Evolutionary conservation across 163 green algal species (phyloP).

Genomic region (Scenedesmus sp.): DNA sequence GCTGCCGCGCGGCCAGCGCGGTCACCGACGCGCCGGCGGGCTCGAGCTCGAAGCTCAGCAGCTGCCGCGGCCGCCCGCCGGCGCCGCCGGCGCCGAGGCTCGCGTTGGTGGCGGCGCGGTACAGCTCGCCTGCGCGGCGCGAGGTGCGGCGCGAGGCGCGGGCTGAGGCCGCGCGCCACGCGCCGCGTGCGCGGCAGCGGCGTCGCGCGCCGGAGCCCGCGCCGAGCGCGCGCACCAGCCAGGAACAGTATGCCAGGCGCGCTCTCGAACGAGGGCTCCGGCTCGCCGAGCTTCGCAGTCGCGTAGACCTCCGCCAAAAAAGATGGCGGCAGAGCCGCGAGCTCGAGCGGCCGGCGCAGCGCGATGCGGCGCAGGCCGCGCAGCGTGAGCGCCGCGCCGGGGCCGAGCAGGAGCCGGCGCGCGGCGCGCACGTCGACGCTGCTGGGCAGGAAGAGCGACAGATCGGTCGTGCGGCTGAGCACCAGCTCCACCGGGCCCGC

Average conservation of each 20-base stretch:
- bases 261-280: constrained; percentile 54
- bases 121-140: neutral
- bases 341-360: constrained; percentile 51
- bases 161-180: neutral
- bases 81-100: constrained; percentile 8
- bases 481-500: constrained; percentile 57
- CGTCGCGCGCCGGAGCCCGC: neutral
- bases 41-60: constrained; percentile 57
- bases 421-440: constrained; percentile 49
- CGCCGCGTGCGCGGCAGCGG: neutral
- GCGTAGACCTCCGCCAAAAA: constrained; percentile 45
- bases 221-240: constrained; percentile 26
- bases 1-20: constrained; percentile 13
- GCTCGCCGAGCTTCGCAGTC: constrained; percentile 42
- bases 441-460: constrained; percentile 47
- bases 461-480: constrained; percentile 29
- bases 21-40: constrained; percentile 17
- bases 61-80: constrained; percentile 20
- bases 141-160: neutral
- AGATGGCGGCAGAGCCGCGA: constrained; percentile 44
- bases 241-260: constrained; percentile 54
- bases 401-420: constrained; percentile 44
- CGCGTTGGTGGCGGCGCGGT: constrained; percentile 26
- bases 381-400: constrained; percentile 51
- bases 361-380: constrained; percentile 39